A percentile compares a stretch with the other conserved stretches of the same genome.
Evolutionary conservation across 2,329 filamentous ascomycete species (phyloP).

Genomic region (Neonectria ditissima): DNA sequence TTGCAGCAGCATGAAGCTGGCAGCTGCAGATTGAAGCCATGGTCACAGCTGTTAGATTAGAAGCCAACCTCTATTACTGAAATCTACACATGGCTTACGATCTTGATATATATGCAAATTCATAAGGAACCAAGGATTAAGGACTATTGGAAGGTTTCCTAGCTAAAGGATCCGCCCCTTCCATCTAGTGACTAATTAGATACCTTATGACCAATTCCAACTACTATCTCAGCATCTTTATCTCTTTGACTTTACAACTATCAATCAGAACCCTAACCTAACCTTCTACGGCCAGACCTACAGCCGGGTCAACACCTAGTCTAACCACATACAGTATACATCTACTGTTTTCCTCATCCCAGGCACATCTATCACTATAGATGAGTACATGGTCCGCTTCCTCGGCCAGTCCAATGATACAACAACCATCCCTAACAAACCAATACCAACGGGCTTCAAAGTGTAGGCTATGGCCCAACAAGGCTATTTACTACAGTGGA

Average conservation of each 20-base stretch:
- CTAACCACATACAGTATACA: not conserved
- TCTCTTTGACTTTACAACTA: not conserved
- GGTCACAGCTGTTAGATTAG: slow-evolving; percentile 8
- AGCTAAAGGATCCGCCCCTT: not conserved
- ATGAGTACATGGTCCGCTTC: slow-evolving; percentile 16
- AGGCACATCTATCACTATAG: slow-evolving; percentile 4
- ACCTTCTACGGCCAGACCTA: not conserved
- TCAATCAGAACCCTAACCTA: not conserved
- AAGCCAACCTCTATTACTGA: slow-evolving; percentile 14
- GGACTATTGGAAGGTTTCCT: slow-evolving; percentile 23
- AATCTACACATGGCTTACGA: slow-evolving; percentile 23
- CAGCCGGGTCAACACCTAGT: not conserved
- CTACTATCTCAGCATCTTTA: too few species aligned
- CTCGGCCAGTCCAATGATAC: not conserved
- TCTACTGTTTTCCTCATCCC: too few species aligned
- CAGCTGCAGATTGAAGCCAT: too few species aligned
- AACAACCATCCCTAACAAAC: slow-evolving; percentile 8
- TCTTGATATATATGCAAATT: slow-evolving; percentile 25
- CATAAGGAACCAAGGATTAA: slow-evolving; percentile 20
- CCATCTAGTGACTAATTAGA: not conserved
- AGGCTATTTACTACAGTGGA: too few species aligned
- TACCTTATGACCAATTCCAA: not conserved
- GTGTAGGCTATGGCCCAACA: too few species aligned
- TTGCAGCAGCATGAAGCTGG: not conserved
- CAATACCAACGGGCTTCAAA: slow-evolving; percentile 19